Base-by-base conservation (phyloP, 768 basidiomycete genomes). In the Rhodotorula graminis region DNA sequence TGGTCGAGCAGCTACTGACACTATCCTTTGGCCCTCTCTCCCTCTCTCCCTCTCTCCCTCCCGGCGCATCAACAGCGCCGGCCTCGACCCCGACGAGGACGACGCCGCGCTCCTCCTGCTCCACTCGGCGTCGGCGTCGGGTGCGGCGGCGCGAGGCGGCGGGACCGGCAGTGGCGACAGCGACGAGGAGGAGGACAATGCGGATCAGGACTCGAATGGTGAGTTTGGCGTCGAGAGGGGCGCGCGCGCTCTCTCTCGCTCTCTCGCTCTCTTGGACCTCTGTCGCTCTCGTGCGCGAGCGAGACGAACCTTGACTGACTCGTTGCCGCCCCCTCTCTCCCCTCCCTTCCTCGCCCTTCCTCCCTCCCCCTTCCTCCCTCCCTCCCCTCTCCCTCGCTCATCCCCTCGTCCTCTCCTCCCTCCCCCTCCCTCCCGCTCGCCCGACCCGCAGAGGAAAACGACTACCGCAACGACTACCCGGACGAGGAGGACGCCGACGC, bases 401-500 rank as follows among this genome's bases (percentile, higher is more conserved):
- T 37, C 8, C 55, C 21, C 50, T 44, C n/a, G 37, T 55, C 29
- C 33, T 7, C n/a, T n/a, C 27, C 55, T 42, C n/a, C 44, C 49
- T 19, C 37, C 9, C 37, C 37, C 9, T 37, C 5, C 37, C 37
- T 4, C 9, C 37, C 37, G 5, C 9, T 16, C 10, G 21, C 63
- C 29, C 1, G 0, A 14, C 18, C 1, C 14, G 40, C 67, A 77
- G 77, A 78, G 62, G 77, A 78, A 58, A 71, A 74, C 63, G 76
- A 75, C 65, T 77, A 78, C 64, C 50, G 74, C 42, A 78, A 78
- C 65, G 77, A 78, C 61, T 78, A 78, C 52, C 77, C 77, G 6
- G 71, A 73, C 18, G 69, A 65, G 33, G 74, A 76, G 19, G 75
- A 68, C 19, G 52, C 70, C 18, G 61, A 47, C 29, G 5, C 9